These are phyloP conservation scores for Globisporangium heterothallicum DNA, from an alignment of 352 stramenopile genomes.

Conservation along the genomic window DNA sequence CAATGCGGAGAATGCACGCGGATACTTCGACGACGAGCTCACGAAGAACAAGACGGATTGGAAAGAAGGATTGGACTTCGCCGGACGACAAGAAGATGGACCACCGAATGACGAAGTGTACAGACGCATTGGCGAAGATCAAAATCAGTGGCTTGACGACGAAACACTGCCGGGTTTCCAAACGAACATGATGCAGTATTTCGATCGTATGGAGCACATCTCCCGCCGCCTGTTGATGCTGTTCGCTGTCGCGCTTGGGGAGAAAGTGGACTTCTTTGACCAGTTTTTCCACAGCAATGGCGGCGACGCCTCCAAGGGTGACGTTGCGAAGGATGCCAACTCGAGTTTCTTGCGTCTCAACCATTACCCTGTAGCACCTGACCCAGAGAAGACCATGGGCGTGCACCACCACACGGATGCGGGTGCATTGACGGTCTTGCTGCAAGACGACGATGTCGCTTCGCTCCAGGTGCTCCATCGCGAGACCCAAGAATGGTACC, in stretches of 20 bases:
- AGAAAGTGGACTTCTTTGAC: constrained; percentile 48
- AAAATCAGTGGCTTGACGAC: constrained; percentile 80
- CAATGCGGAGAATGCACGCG: constrained; percentile 77
- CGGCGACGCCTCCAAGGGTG: constrained; percentile 2
- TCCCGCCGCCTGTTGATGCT: constrained; percentile 48
- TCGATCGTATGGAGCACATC: constrained; percentile 46
- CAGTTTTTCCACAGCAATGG: constrained; percentile 41
- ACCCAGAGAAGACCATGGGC: constrained; percentile 43
- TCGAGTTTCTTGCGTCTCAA: constrained; percentile 88
- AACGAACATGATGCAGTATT: constrained; percentile 34
- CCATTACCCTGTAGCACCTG: constrained; percentile 76
- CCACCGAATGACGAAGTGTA: constrained; percentile 27
- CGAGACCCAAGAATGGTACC: constrained; percentile 36
- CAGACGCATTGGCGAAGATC: constrained; percentile 72
- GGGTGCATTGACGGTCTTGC: constrained; percentile 49
- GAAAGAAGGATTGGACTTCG: constrained; percentile 87
- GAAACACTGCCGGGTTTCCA: constrained; percentile 52
- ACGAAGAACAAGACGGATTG: constrained; percentile 92
- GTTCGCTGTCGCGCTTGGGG: constrained; percentile 52
- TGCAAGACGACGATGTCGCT: constrained; percentile 58
- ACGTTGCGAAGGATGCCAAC: constrained; percentile 23
- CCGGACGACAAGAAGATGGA: constrained; percentile 32
- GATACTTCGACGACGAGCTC: constrained; percentile 93
- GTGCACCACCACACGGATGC: constrained; percentile 63
- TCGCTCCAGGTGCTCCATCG: constrained; percentile 55